phyloP scores from a whole-genome alignment of 164 flowering plant species.

The Saururus chinensis region DNA sequence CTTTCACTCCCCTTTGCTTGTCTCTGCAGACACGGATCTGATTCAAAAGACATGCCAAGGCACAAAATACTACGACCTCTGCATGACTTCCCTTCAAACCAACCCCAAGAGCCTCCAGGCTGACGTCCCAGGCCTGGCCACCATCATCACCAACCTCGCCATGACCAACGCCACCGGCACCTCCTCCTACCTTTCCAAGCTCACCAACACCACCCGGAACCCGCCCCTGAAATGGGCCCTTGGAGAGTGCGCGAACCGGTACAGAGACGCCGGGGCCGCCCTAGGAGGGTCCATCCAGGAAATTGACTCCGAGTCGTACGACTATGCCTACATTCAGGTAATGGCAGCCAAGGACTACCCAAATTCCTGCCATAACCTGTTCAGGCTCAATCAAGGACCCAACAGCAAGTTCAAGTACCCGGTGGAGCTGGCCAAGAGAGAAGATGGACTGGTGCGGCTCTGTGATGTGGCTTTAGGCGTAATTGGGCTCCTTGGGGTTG shows the following conservation, averaged over 20 bases:
- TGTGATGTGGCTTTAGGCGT: slow-evolving; percentile 57
- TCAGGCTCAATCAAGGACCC: slow-evolving; percentile 17
- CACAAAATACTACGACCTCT: slow-evolving; percentile 9
- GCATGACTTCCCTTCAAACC: slow-evolving; percentile 8
- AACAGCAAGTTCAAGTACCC: slow-evolving; percentile 37
- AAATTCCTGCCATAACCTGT: slow-evolving; percentile 44
- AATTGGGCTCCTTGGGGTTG: slow-evolving; percentile 24
- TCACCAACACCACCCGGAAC: neutral
- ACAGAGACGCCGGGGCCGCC: slow-evolving; percentile 30
- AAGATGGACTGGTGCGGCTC: slow-evolving; percentile 39
- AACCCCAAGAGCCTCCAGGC: slow-evolving; percentile 11
- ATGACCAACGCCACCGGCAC: slow-evolving; percentile 4
- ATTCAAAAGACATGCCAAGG: slow-evolving; percentile 5
- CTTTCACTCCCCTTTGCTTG: neutral
- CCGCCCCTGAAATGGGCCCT: neutral
- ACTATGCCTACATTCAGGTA: slow-evolving; percentile 44
- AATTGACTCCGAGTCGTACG: slow-evolving; percentile 31
- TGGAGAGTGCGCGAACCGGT: slow-evolving; percentile 35
- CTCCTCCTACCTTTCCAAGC: neutral
- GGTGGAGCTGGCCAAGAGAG: slow-evolving; percentile 30
- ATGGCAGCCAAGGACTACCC: slow-evolving; percentile 59
- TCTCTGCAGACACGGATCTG: slow-evolving; percentile 1
- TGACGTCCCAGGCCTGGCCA: slow-evolving; percentile 12
- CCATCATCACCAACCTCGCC: slow-evolving; percentile 9
- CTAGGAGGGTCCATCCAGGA: slow-evolving; percentile 31